Conservation (phyloP, 2,329 filamentous ascomycete species). For the Ascochyta rabiei region DNA sequence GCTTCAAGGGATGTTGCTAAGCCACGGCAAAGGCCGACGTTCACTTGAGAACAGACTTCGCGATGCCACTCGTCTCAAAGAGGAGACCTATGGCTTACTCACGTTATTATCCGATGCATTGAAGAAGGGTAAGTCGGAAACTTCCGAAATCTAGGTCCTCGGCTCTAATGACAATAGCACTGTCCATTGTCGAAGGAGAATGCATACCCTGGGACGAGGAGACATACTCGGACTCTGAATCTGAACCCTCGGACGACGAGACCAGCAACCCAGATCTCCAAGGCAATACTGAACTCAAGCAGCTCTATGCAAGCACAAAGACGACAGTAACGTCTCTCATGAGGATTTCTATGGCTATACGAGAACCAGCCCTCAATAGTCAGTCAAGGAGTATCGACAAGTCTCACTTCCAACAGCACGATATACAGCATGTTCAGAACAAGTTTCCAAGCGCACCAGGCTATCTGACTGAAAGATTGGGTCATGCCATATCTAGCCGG, state of each 20-base stretch:
- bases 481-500: conserved; percentile 38
- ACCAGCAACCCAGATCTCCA: background rate
- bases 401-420: conserved; percentile 33
- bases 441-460: background rate
- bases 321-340: conserved; percentile 40
- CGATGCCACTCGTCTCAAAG: background rate
- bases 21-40: background rate
- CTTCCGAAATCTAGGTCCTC: no score
- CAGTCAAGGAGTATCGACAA: conserved; percentile 35
- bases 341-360: conserved; percentile 40
- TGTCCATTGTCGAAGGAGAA: background rate
- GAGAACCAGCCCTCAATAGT: conserved; percentile 41
- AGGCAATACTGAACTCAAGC: conserved; percentile 1
- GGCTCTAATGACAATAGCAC: background rate
- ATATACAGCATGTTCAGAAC: conserved; percentile 20
- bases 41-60: conserved; percentile 6
- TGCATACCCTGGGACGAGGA: conserved; percentile 1
- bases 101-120: background rate
- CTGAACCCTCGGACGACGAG: background rate
- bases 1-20: background rate
- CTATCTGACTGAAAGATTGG: conserved; percentile 33
- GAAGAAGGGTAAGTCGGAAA: background rate
- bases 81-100: background rate
- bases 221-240: background rate
- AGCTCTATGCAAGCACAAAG: conserved; percentile 25